Evolutionary conservation across 2,329 filamentous ascomycete species (phyloP), one percentile per base, ranked within the genome.

Genomic region (Trichoderma sp.): DNA sequence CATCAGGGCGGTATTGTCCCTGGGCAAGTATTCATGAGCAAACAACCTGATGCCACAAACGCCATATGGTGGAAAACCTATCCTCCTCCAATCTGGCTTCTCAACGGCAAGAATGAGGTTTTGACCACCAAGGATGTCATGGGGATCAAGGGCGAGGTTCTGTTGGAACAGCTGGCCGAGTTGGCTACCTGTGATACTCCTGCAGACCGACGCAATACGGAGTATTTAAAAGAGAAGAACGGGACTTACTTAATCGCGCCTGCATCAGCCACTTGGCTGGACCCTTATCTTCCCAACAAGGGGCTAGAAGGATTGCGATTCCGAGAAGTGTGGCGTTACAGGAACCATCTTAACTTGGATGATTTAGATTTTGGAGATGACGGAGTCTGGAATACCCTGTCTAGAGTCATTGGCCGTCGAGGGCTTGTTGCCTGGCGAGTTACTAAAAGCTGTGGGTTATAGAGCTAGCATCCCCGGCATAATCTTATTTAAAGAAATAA

Each of bases 21-120:
- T 0, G 90, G 89, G 7, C 93, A 95, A 77, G 88, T 92, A 0
- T 93, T 93, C 78, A 85, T 95, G 77, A 92, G 90, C 77, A 88
- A 88, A 69, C 90, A 92, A 74, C 85, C 88, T 5, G 90, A 92
- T 74, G 89, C 92, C 9, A 90, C 89, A 2, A 86, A 91, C 39
- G 91, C 91, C 4, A 85, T 93, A 65, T 95, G 93, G 93, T 95
- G 93, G 93, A 95, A 94, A 80, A 95, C 93, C 1, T 95, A 95
- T 78, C 92, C 90, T 78, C 93, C 93, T 20, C 93, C 93, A 0
- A 91, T 92, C 43, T 95, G 93, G 92, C 85, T 95, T 23, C 84
- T 95, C 7, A 91, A 94, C 74, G 91, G 91, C 68, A 92, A 92
- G 80, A 94, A 92, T 74, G 87, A 90, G 75, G 86, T 92, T 11